Conservation (phyloP, 176 grass and related monocot genomes). For the Avena insularis region DNA sequence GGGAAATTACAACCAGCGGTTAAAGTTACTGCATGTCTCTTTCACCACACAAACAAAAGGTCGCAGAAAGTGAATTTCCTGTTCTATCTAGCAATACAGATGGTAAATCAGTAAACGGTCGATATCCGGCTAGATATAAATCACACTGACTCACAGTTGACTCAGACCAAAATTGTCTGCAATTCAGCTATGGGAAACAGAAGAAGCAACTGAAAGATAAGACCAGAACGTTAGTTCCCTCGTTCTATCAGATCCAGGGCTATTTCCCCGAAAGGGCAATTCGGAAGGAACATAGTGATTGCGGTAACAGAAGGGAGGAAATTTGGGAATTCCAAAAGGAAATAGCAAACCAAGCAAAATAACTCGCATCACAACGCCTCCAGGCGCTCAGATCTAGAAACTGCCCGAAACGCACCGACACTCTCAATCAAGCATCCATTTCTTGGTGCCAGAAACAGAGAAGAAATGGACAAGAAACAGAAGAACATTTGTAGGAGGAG, state of each 20-base stretch:
- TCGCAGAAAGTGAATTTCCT: not conserved
- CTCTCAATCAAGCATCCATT: not conserved
- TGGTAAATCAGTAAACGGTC: not conserved
- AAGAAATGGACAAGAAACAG: not conserved
- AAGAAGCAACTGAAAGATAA: not conserved
- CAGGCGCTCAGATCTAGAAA: conserved; percentile 34
- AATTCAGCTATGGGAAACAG: not conserved
- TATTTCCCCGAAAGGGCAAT: not conserved
- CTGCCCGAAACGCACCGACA: not conserved
- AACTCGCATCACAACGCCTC: not conserved
- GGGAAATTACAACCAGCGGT: not conserved
- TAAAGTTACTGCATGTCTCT: not conserved
- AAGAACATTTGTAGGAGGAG: not conserved
- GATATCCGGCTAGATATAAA: too few relatives aligned
- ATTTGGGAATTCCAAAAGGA: not conserved
- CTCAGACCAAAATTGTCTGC: too few relatives aligned
- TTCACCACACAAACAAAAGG: not conserved
- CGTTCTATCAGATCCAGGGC: conserved; percentile 29
- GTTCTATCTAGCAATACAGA: not conserved
- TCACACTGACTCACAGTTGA: too few relatives aligned
- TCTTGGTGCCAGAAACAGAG: not conserved
- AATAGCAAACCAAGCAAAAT: not conserved
- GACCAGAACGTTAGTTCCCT: not conserved
- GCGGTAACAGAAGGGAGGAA: too few relatives aligned
- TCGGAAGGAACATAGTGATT: not conserved